phyloP scores from a whole-genome alignment of 1,284 basidiomycete species.

The Athelia psychrophila region DNA sequence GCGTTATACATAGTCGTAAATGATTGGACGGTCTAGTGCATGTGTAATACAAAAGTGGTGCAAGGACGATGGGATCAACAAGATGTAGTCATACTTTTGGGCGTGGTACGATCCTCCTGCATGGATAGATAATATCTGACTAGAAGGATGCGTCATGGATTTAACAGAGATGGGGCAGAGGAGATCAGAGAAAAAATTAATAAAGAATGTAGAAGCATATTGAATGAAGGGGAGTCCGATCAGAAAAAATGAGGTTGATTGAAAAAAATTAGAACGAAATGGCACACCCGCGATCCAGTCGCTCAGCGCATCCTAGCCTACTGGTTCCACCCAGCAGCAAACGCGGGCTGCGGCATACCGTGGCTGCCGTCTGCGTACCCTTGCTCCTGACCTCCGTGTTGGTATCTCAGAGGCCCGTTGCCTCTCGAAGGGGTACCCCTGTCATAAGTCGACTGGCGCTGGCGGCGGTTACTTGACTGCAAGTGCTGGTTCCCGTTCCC shows the following conservation, averaged over 20 bases:
- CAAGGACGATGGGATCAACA: background rate
- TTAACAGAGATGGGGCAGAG: slow-evolving; percentile 4
- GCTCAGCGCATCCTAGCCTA: slow-evolving; percentile 20
- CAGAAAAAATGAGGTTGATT: slow-evolving; percentile 5
- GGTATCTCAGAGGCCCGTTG: too few relatives aligned
- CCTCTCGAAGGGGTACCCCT: background rate
- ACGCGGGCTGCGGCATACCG: background rate
- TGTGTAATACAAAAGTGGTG: background rate
- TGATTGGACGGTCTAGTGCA: background rate
- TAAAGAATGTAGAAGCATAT: slow-evolving; percentile 5
- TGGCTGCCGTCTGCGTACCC: too few relatives aligned
- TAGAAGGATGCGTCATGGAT: background rate
- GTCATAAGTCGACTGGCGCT: background rate
- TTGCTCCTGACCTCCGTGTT: too few relatives aligned
- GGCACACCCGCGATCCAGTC: background rate
- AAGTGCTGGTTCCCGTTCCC: too few relatives aligned
- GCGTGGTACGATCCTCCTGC: background rate
- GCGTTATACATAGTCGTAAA: background rate
- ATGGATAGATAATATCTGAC: background rate
- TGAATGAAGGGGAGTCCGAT: slow-evolving; percentile 5
- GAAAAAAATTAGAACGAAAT: slow-evolving; percentile 9
- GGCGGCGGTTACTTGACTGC: background rate
- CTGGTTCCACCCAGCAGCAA: slow-evolving; percentile 24
- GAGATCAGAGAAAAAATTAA: slow-evolving; percentile 6
- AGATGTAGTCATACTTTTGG: background rate